These are phyloP conservation scores for Diaporthe citrichinensis DNA, from an alignment of 2,329 filamentous ascomycete genomes.

Conservation along the genomic window DNA sequence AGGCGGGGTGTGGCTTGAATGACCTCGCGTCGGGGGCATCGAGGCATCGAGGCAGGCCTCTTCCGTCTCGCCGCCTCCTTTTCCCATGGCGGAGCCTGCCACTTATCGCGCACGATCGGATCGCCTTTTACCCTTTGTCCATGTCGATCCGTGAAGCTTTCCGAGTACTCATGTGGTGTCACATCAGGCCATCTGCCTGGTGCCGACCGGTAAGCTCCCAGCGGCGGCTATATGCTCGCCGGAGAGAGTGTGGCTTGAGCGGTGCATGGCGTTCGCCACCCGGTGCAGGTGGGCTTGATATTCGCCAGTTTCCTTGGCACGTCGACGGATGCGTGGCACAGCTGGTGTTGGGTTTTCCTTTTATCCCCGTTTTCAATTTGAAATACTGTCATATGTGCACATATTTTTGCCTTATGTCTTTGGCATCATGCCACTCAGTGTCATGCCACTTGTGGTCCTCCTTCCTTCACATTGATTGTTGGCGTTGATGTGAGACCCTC, in stretches of 20 bases:
- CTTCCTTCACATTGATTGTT: not conserved
- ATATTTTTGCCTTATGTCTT: not conserved
- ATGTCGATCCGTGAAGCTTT: not conserved
- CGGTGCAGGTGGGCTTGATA: not conserved
- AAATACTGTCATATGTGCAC: not conserved
- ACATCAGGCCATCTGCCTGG: conserved; percentile 12
- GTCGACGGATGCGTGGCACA: not conserved
- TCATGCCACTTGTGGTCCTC: not conserved
- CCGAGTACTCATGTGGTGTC: conserved; percentile 7
- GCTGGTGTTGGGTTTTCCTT: not conserved
- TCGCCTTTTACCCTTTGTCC: not conserved
- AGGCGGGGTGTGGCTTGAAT: not conserved
- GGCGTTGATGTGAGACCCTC: not conserved
- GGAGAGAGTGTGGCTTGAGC: conserved; percentile 1
- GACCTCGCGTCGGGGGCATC: not conserved
- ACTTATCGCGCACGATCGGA: not conserved
- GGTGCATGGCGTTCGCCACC: not conserved
- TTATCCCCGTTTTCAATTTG: not conserved
- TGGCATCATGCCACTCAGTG: not conserved
- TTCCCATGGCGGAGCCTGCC: not conserved
- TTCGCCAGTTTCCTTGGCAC: not conserved
- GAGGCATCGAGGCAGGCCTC: not conserved
- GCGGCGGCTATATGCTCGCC: not conserved
- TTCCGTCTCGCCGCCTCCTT: not conserved
- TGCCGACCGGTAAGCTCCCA: not conserved